These are phyloP conservation scores for Cadophora gregata DNA, from an alignment of 2,329 filamentous ascomycete species.

Conservation along the genomic window DNA sequence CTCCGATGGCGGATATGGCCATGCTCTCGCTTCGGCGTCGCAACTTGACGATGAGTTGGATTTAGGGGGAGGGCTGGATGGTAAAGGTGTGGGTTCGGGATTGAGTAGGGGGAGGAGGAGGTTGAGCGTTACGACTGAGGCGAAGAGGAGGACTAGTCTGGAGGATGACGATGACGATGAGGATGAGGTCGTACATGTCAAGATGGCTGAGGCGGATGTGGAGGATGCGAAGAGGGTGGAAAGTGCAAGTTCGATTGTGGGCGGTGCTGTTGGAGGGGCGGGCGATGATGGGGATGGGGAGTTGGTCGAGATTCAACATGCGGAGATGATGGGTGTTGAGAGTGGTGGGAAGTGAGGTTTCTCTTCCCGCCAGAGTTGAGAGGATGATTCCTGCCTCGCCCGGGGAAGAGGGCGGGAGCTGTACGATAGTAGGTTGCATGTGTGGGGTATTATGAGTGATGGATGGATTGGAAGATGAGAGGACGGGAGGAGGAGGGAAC, in stretches of 20 bases:
- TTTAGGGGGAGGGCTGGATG: neutral
- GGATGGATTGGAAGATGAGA: neutral
- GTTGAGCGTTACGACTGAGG: constrained; percentile 42
- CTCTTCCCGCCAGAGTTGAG: neutral
- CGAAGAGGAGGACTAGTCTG: constrained; percentile 44
- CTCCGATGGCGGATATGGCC: constrained; percentile 27
- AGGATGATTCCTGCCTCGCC: no score
- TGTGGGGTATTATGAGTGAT: neutral
- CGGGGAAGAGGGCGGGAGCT: neutral
- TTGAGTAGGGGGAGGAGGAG: constrained; percentile 36
- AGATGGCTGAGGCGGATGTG: constrained; percentile 31
- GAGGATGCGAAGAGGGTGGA: constrained; percentile 21
- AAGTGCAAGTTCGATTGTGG: no score
- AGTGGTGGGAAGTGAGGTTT: constrained; percentile 19
- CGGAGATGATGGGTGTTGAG: constrained; percentile 37
- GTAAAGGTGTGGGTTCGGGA: constrained; percentile 14
- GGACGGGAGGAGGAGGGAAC: neutral
- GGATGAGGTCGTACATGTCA: constrained; percentile 40
- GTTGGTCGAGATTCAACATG: constrained; percentile 37
- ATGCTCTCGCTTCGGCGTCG: constrained; percentile 23
- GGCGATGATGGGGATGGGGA: constrained; percentile 28
- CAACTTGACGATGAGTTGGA: neutral
- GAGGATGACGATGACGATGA: constrained; percentile 46
- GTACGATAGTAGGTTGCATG: neutral
- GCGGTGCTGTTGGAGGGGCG: neutral